Base-by-base conservation (phyloP, 1,139 yeast species). In the Geotrichum carabidarum region DNA sequence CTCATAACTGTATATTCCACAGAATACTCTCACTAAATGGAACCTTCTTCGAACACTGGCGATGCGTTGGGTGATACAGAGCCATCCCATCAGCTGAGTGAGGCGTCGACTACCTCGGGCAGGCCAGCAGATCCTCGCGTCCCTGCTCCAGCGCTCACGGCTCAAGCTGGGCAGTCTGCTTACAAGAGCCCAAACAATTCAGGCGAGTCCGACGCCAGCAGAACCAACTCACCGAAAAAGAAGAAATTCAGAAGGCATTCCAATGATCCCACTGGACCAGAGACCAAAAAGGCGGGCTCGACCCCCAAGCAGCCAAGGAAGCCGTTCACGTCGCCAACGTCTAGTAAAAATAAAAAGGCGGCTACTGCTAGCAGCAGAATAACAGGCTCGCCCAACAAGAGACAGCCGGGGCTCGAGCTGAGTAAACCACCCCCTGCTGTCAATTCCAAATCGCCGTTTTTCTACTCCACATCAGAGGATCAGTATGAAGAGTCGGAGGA, bases 401-500 rank as follows among this genome's bases (percentile, higher is more conserved):
- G 22, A 4, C 43, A 15, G 8, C 17, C 18, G 14, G 38, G 14
- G 14, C 38, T n/a, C 17, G 14, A 9, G 22, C 8, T 18, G 17
- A n/a, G 15, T 6, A 15, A 15, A n/a, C 18, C 27, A 22, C 27
- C 27, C 27, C 27, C 17, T 22, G 8, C 6, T 18, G 44, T 4
- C 6, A 42, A 11, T 9, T 11, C 34, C 32, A 43, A 30, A 8
- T 31, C 36, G 34, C 8, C 2, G 15, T 45, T 35, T 15, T 41
- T 41, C 8, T 45, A 45, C 32, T 45, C 49, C 22, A 45, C 51
- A 2, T 48, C 51, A 17, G 51, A 48, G n/a, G 51, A 48, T 12
- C 51, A 48, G 32, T 48, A 48, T 37, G 51, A 42, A 41, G 50
- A 53, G 18, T 41, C 52, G 8, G 52, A 48, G 17, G 50, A 44